Conservation (phyloP, 1,284 basidiomycete species). For the Cutaneotrichosporon sp. region DNA sequence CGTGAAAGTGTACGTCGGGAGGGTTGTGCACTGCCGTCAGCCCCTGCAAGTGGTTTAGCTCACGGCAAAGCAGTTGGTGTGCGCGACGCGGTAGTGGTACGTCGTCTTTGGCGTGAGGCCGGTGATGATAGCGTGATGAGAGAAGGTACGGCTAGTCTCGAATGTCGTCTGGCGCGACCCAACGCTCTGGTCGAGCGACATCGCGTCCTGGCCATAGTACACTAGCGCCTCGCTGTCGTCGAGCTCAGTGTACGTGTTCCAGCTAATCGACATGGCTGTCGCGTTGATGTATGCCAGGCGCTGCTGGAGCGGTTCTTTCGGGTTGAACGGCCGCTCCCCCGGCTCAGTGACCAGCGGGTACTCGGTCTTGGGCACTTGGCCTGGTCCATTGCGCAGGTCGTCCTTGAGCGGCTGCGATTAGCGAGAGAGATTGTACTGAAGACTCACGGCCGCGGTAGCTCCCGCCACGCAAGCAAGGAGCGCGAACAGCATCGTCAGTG, state of each 20-base stretch:
- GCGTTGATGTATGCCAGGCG: conserved; percentile 21
- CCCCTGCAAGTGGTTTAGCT: no score
- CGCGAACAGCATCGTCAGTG: background rate
- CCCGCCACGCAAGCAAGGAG: background rate
- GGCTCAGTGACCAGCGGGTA: conserved; percentile 21
- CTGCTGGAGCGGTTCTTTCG: conserved; percentile 26
- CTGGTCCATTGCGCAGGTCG: no score
- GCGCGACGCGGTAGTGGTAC: conserved; percentile 29
- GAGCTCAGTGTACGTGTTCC: conserved; percentile 26
- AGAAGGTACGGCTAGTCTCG: conserved; percentile 20
- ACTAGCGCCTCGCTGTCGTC: conserved; percentile 18
- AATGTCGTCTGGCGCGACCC: conserved; percentile 19
- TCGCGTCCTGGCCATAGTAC: conserved; percentile 21
- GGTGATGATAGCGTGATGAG: conserved; percentile 20
- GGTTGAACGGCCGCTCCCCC: conserved; percentile 21
- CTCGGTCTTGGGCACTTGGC: no score
- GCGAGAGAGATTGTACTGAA: background rate
- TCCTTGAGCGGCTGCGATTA: conserved; percentile 12
- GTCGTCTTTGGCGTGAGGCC: conserved; percentile 24
- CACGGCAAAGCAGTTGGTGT: conserved; percentile 24
- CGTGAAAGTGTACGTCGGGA: conserved; percentile 27
- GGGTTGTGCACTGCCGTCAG: conserved; percentile 22
- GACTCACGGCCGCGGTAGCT: background rate
- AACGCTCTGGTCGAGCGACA: conserved; percentile 16
- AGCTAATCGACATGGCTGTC: conserved; percentile 20